A percentile compares a stretch with the other conserved stretches of the same genome.
phyloP scores from a whole-genome alignment of 306 rosid species.

The Trifolium repens region DNA sequence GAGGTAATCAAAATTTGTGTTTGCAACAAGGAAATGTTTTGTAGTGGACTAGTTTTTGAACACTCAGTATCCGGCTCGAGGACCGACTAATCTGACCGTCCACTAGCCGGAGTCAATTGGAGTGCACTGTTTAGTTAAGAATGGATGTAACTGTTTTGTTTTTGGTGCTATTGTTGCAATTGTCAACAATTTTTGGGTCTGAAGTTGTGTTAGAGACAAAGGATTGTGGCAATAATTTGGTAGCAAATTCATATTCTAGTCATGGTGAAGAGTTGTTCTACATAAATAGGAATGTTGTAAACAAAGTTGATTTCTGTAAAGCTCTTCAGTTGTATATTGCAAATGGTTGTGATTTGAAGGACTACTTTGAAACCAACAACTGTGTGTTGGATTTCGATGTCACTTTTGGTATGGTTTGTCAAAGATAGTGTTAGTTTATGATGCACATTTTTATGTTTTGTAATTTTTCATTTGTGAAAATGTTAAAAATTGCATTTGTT shows the following conservation, averaged over 20 bases:
- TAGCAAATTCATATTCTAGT: conserved; percentile 52
- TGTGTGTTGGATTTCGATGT: conserved; percentile 53
- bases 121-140: conserved; percentile 39
- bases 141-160: conserved; percentile 52
- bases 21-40: conserved; percentile 41
- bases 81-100: too few relatives aligned
- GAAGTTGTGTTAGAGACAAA: conserved; percentile 49
- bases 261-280: conserved; percentile 57
- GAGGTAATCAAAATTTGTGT: conserved; percentile 26
- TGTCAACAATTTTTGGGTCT: conserved; percentile 55
- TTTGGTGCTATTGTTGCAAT: conserved; percentile 55
- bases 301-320: conserved; percentile 62
- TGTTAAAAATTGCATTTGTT: neutral
- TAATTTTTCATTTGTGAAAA: conserved; percentile 23
- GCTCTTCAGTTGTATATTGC: conserved; percentile 58
- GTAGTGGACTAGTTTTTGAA: conserved; percentile 23
- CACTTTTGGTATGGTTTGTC: conserved; percentile 56
- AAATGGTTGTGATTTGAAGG: conserved; percentile 62
- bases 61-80: too few relatives aligned
- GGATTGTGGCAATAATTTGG: conserved; percentile 60
- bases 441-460: neutral
- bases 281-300: conserved; percentile 62
- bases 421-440: conserved; percentile 24
- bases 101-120: neutral
- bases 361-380: conserved; percentile 47